Evolutionary conservation across 306 rosid species (phyloP).

Genomic region (Cucurbita ficifolia): DNA sequence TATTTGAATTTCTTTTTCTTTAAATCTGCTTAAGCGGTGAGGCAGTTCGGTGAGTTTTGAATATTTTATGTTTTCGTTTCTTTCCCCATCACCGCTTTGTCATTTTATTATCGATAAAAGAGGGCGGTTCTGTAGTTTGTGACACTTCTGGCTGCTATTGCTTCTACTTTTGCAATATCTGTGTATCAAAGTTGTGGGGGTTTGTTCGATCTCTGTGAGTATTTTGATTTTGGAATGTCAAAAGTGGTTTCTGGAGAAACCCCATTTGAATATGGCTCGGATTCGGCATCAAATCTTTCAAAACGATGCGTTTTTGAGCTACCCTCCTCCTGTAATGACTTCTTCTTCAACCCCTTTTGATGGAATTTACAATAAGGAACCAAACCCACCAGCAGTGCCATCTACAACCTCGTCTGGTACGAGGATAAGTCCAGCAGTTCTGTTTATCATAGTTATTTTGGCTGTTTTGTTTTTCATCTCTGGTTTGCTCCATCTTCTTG

Average conservation of each 20-base stretch:
- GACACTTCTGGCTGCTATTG: neutral
- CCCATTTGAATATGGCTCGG: constrained; percentile 72
- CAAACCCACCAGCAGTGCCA: constrained; percentile 16
- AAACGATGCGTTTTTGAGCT: constrained; percentile 60
- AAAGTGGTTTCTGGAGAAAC: constrained; percentile 32
- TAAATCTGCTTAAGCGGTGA: neutral
- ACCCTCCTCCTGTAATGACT: constrained; percentile 47
- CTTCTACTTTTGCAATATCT: neutral
- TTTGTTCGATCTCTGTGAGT: neutral
- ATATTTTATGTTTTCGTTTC: neutral
- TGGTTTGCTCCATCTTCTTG: constrained; percentile 86
- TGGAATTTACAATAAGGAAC: constrained; percentile 26
- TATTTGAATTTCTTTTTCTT: neutral
- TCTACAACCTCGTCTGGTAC: constrained; percentile 52
- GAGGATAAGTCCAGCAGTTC: constrained; percentile 88
- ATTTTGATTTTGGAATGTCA: constrained; percentile 12
- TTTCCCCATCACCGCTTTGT: neutral
- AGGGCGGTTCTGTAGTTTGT: neutral
- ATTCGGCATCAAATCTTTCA: constrained; percentile 41
- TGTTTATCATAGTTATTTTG: constrained; percentile 76
- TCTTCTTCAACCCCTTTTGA: constrained; percentile 28
- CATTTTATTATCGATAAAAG: neutral
- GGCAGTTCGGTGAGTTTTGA: constrained; percentile 36
- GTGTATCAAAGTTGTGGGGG: neutral
- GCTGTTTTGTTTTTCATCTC: constrained; percentile 88